Percentiles rank a stretch among this genome's conserved stretches.
These are phyloP conservation scores for Pezicula neosporulosa DNA, from an alignment of 2,329 filamentous ascomycete genomes.

Conservation along the genomic window DNA sequence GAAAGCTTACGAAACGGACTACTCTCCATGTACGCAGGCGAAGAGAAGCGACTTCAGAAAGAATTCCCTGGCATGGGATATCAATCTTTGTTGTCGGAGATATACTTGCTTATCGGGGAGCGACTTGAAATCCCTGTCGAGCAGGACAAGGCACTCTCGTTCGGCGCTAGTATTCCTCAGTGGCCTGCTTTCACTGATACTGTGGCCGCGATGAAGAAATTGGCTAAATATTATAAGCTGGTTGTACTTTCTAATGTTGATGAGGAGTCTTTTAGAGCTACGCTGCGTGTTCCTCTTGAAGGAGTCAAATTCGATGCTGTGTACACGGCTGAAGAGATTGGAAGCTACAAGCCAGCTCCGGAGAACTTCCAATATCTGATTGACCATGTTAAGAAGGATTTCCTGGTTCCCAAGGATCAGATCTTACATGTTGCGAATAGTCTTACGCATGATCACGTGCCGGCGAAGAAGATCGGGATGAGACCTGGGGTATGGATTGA, in stretches of 20 bases:
- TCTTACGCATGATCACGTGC: slow-evolving; percentile 65
- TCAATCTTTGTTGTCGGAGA: not conserved
- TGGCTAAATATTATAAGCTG: slow-evolving; percentile 42
- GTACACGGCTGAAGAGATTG: slow-evolving; percentile 66
- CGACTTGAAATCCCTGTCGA: not conserved
- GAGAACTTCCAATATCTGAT: slow-evolving; percentile 66
- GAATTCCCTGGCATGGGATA: not conserved
- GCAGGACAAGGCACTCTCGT: slow-evolving; percentile 28
- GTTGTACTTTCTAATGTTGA: slow-evolving; percentile 55
- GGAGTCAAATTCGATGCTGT: slow-evolving; percentile 53
- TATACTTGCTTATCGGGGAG: not conserved
- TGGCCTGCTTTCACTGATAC: slow-evolving; percentile 48
- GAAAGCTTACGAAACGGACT: not conserved
- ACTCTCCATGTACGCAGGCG: not conserved
- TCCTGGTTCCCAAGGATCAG: slow-evolving; percentile 49
- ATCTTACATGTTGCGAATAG: slow-evolving; percentile 68
- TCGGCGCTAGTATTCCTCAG: slow-evolving; percentile 35
- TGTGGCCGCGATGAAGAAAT: slow-evolving; percentile 36
- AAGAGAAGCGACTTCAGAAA: not conserved
- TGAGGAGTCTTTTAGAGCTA: slow-evolving; percentile 41
- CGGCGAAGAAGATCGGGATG: slow-evolving; percentile 55
- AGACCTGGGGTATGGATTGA: slow-evolving; percentile 56
- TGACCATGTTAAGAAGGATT: slow-evolving; percentile 42
- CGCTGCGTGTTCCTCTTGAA: slow-evolving; percentile 41
- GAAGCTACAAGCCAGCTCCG: slow-evolving; percentile 64